Evolutionary conservation across 2,329 filamentous ascomycete species (phyloP), one percentile per base, ranked within the genome.

Genomic region (Hypocrella siamensis): DNA sequence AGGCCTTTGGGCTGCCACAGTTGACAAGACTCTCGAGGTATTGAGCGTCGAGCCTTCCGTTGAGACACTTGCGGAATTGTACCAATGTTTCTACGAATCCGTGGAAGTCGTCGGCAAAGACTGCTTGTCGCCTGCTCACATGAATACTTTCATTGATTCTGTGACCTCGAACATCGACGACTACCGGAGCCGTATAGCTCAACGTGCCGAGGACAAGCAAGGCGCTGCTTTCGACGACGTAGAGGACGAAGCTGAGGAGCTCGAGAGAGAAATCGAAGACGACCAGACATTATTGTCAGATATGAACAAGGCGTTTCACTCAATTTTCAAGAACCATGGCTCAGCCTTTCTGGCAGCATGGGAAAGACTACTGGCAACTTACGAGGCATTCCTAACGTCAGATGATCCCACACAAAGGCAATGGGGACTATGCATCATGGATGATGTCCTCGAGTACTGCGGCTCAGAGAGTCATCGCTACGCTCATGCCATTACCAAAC

Each of bases 261-360:
- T 78, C 28, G 67, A 92, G 19, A 79, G 92, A 45, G 90, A 88
- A 10, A 86, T 98, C 30, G 90, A 98, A 54, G 90, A 98, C 44
- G 90, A 98, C 51, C 88, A 96, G 57, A 93, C 85, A 16, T 67
- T 98, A 14, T 69, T 98, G 27, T 93, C 86, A 2, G 90, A 98
- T 50, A 98, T 98, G 90, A 98, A 98, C 72, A 98, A 98, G 65
- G 88, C 90, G 1, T 98, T 93, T 70, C 90, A 98, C 58, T 88
- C 85, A 38, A 84, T 98, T 42, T 98, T 98, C 69, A 96, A 96
- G 65, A 86, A 93, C 60, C 85, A 94, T 52, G 82, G 83, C 17
- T 67, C 75, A 8, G 63, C 69, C 9, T 98, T 98, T 65, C 67
- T 98, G 33, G 79, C 76, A 5, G 66, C 83, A 26, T 98, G 88